Conservation (phyloP, 352 stramenopile genomes). For the Pythium plurisporium region DNA sequence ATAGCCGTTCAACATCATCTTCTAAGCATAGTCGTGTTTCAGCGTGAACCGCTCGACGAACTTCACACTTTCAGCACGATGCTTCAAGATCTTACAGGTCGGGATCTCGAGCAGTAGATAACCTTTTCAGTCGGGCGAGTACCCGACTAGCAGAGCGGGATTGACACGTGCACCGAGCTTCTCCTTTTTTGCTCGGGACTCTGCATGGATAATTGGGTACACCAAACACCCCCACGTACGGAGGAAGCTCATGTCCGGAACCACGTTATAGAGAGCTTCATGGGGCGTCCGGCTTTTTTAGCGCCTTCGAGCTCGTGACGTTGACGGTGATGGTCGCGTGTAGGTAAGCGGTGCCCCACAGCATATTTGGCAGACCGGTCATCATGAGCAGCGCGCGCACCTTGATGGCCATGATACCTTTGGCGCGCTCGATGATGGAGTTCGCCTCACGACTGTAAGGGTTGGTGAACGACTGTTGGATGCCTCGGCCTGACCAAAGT, state of each 20-base stretch:
- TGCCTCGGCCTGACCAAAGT: not conserved
- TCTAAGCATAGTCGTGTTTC: not conserved
- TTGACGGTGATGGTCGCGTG: slow-evolving; percentile 18
- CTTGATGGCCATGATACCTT: not conserved
- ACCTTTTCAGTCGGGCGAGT: too few relatives aligned
- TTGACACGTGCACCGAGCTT: too few relatives aligned
- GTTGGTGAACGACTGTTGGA: slow-evolving; percentile 16
- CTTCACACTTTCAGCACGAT: slow-evolving; percentile 11
- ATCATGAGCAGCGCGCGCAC: slow-evolving; percentile 14
- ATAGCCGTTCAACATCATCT: slow-evolving; percentile 4
- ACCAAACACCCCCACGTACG: slow-evolving; percentile 19
- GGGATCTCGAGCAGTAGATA: slow-evolving; percentile 12
- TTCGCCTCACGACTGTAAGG: slow-evolving; percentile 23
- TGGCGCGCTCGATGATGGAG: slow-evolving; percentile 10
- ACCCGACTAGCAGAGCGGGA: not conserved
- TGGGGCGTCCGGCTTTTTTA: slow-evolving; percentile 12
- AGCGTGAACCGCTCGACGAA: slow-evolving; percentile 3
- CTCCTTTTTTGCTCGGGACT: too few relatives aligned
- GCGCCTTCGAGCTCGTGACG: not conserved
- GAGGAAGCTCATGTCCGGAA: slow-evolving; percentile 7
- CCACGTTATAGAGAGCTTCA: slow-evolving; percentile 1
- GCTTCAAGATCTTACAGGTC: slow-evolving; percentile 1
- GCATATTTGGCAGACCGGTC: slow-evolving; percentile 7
- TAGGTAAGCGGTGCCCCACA: slow-evolving; percentile 18
- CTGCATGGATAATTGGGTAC: slow-evolving; percentile 10